Evolutionary conservation across 192 early-diverging fungal genomes (phyloP), one percentile per base, ranked within the genome.

Genomic region (Ambispora gerdemannii): DNA sequence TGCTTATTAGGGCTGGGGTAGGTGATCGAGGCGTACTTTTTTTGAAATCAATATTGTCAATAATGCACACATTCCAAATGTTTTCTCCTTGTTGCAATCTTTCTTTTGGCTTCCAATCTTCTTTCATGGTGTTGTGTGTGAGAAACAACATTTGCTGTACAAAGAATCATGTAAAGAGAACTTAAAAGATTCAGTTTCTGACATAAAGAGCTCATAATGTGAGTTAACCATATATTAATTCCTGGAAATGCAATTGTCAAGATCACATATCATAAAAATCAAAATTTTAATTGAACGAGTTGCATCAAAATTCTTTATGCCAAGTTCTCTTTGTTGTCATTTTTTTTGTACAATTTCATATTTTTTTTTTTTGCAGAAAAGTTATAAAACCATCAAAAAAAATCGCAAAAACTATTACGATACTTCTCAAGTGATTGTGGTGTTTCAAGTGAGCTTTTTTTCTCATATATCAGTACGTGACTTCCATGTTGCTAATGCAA

Each of bases 141-240:
- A 28, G 62, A 64, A 0, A 64, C 0, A 22, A 64, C 10, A 49
- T 38, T 38, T 11, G 36, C 36, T 19, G n/a, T 38, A 3, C 1
- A 35, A n/a, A 66, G 13, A 66, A 66, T 51, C 6, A 8, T 31
- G 51, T 49, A 64, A 17, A 49, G 34, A 15, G 62, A 64, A 27
- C 22, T 13, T 47, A 49, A 24, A 4, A 64, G 20, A 15, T 64
- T 64, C 3, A 24, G 22, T 17, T 64, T 64, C 10, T 20, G 0
- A 15, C 22, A 34, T 20, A 64, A 35, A 15, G 36, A 64, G 34
- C 62, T 66, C 49, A 66, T 49, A 50, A 50, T 22, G 22, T 66
- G 47, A 20, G 28, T 66, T 50, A 66, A 24, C 64, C 64, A 66
- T 17, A 66, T 66, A 33, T 66, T 32, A n/a, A 30, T 51, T n/a